Percentiles rank a stretch among this genome's conserved stretches.
These are phyloP conservation scores for Phytopythium ostracodes DNA, from an alignment of 352 stramenopile genomes.

Conservation along the genomic window DNA sequence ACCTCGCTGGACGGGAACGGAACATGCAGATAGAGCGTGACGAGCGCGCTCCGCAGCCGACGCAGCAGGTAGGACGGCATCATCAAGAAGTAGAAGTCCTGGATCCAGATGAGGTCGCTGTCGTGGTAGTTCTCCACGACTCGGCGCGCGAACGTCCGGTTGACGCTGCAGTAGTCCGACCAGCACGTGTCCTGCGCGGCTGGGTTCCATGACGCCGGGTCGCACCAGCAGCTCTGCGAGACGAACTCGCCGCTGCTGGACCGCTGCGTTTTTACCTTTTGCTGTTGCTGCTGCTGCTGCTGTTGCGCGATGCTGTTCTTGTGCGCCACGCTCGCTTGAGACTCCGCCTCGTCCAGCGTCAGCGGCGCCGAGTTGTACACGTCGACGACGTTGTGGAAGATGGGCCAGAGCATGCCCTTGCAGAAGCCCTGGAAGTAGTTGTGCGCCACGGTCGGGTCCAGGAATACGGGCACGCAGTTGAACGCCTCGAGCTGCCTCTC, in stretches of 20 bases:
- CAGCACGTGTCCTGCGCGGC: slow-evolving; percentile 74
- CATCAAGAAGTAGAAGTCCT: slow-evolving; percentile 98
- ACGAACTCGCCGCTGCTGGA: slow-evolving; percentile 5
- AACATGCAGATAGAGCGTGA: slow-evolving; percentile 97
- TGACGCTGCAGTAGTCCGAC: slow-evolving; percentile 78
- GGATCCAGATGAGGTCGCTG: slow-evolving; percentile 94
- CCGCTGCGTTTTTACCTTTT: slow-evolving; percentile 3
- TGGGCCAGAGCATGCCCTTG: slow-evolving; percentile 97
- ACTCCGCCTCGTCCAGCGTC: slow-evolving; percentile 38
- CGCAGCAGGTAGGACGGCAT: slow-evolving; percentile 95
- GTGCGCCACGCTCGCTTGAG: too few relatives aligned
- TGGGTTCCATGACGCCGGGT: slow-evolving; percentile 75
- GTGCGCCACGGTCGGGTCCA: slow-evolving; percentile 84
- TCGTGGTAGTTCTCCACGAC: slow-evolving; percentile 75
- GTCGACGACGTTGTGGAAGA: slow-evolving; percentile 97
- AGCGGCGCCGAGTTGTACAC: slow-evolving; percentile 90
- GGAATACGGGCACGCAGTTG: slow-evolving; percentile 95
- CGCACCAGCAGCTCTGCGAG: slow-evolving; percentile 37
- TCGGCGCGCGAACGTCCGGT: slow-evolving; percentile 47
- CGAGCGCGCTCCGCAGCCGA: slow-evolving; percentile 87
- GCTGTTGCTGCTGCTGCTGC: neutral
- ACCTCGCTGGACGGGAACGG: slow-evolving; percentile 98
- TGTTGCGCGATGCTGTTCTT: too few relatives aligned
- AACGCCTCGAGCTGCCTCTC: slow-evolving; percentile 82
- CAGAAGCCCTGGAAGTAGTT: slow-evolving; percentile 93